phyloP scores from a whole-genome alignment of 2,329 filamentous ascomycete species.

The Diaporthe vexans region DNA sequence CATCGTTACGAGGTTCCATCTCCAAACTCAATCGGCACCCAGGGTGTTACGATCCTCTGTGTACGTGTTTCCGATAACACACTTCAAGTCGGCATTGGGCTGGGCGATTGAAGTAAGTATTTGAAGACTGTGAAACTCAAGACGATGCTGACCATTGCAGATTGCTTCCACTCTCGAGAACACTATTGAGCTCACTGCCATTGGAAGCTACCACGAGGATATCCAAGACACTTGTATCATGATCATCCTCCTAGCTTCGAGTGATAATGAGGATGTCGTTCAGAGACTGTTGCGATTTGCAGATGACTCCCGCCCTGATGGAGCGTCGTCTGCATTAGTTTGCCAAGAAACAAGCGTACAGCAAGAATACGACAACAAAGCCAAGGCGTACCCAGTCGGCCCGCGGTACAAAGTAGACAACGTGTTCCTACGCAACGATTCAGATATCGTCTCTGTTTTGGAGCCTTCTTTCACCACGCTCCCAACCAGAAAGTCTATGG shows the following conservation, averaged over 20 bases:
- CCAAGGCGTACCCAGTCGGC: background rate
- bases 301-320: background rate
- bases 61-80: background rate
- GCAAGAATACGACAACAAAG: constrained; percentile 14
- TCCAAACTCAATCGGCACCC: background rate
- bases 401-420: constrained; percentile 17
- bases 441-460: background rate
- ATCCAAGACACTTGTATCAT: background rate
- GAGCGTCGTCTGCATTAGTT: background rate
- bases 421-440: background rate
- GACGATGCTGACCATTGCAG: background rate
- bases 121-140: background rate
- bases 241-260: background rate
- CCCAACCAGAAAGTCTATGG: constrained; percentile 10
- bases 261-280: background rate
- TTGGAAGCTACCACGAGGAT: background rate
- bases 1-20: constrained; percentile 9
- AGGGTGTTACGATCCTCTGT: background rate
- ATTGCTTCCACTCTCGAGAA: background rate
- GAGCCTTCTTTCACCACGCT: background rate
- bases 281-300: background rate
- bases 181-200: constrained; percentile 6
- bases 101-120: constrained; percentile 6
- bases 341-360: constrained; percentile 11
- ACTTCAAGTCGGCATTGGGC: background rate